These are phyloP conservation scores for Ceratocystis ficicola DNA, from an alignment of 2,329 filamentous ascomycete genomes.

Conservation along the genomic window DNA sequence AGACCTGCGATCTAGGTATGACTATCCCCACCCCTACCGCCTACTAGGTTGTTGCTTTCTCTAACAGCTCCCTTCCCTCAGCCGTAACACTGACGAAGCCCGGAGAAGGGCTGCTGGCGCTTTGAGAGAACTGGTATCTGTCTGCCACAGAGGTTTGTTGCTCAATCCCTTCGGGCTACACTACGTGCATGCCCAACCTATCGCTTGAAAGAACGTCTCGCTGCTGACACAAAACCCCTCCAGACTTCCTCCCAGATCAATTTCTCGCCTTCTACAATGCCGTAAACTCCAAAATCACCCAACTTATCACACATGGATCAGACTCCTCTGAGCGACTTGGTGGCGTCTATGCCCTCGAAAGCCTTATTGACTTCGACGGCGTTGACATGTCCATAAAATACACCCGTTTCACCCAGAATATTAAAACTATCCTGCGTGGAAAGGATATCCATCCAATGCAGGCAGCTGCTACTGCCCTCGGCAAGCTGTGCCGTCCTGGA, in stretches of 20 bases:
- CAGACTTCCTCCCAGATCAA: conserved; percentile 67
- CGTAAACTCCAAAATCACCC: conserved; percentile 46
- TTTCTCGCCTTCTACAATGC: conserved; percentile 51
- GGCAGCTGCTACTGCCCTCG: conserved; percentile 75
- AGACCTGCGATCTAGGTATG: conserved; percentile 45
- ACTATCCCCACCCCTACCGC: background rate
- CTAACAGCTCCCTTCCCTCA: conserved; percentile 15
- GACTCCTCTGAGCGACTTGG: conserved; percentile 82
- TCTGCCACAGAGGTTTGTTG: conserved; percentile 43
- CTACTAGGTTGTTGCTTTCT: background rate
- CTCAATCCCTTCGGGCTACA: background rate
- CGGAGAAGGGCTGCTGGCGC: conserved; percentile 42
- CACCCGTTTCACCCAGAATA: conserved; percentile 81
- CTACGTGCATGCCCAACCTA: background rate
- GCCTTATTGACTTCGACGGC: conserved; percentile 89
- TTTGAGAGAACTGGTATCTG: conserved; percentile 43
- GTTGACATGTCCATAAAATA: conserved; percentile 90
- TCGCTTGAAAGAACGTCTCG: background rate
- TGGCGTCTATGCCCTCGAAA: conserved; percentile 82
- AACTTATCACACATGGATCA: conserved; percentile 68
- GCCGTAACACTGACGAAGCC: conserved; percentile 34
- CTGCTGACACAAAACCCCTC: background rate
- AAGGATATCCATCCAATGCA: conserved; percentile 88
- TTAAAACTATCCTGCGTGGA: conserved; percentile 76
- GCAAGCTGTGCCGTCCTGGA: conserved; percentile 80